These are phyloP conservation scores for Colletotrichum limetticola DNA, from an alignment of 2,329 filamentous ascomycete genomes.

Conservation along the genomic window DNA sequence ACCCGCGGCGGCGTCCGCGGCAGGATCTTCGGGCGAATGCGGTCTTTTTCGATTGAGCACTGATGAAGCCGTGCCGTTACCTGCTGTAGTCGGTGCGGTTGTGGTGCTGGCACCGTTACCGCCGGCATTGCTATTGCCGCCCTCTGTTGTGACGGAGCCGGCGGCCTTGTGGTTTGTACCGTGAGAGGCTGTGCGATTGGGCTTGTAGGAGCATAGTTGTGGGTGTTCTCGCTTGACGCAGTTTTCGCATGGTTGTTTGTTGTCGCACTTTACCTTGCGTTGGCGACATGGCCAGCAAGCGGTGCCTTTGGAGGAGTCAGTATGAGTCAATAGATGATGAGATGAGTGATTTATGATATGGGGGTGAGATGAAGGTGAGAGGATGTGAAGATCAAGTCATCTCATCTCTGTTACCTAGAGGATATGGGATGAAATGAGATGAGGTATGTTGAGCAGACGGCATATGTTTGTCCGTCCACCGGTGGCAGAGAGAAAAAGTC, in stretches of 20 bases:
- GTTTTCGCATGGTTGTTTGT: conserved; percentile 75
- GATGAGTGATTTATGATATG: not conserved
- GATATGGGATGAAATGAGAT: not conserved
- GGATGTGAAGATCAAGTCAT: not conserved
- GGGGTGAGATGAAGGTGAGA: not conserved
- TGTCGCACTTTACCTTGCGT: conserved; percentile 76
- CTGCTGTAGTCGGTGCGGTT: conserved; percentile 25
- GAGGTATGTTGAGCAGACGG: not conserved
- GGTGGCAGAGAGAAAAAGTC: not conserved
- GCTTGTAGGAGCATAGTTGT: conserved; percentile 74
- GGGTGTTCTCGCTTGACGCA: conserved; percentile 74
- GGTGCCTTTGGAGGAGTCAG: conserved; percentile 51
- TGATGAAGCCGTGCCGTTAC: conserved; percentile 38
- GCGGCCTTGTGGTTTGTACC: conserved; percentile 41
- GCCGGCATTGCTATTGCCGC: conserved; percentile 34
- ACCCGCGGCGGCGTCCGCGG: conserved; percentile 47
- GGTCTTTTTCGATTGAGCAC: conserved; percentile 48
- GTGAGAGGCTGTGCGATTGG: conserved; percentile 58
- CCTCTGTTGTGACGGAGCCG: conserved; percentile 39
- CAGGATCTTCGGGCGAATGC: conserved; percentile 54
- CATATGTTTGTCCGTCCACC: not conserved
- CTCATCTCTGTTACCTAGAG: not conserved
- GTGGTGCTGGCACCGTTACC: not conserved
- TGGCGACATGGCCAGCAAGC: conserved; percentile 76
- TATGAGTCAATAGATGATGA: too few relatives aligned